Percentiles rank a stretch among this genome's conserved stretches.
Conservation (phyloP, 2,329 filamentous ascomycete species). For the Trichoderma afroharzianum region DNA sequence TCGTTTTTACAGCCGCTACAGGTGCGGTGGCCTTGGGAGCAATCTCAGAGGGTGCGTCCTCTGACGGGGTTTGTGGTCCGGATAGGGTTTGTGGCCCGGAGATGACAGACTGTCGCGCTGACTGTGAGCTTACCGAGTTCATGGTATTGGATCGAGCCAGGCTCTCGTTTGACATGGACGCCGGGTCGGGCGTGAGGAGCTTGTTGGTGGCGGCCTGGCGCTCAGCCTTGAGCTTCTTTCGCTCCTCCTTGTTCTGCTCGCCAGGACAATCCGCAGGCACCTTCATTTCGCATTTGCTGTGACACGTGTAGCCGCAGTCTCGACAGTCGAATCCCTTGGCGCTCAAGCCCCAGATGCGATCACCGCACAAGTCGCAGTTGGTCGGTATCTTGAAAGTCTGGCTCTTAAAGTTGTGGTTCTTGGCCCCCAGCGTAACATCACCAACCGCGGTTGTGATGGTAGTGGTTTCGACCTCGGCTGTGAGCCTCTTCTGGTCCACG, state of each 20-base stretch:
- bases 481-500: conserved; percentile 76
- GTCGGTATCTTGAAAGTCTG: conserved; percentile 99
- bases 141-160: conserved; percentile 82
- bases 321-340: conserved; percentile 95
- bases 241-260: conserved; percentile 89
- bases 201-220: conserved; percentile 75
- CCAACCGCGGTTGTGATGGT: conserved; percentile 90
- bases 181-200: conserved; percentile 46
- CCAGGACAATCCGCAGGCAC: conserved; percentile 94
- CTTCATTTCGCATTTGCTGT: conserved; percentile 99
- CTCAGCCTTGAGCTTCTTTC: conserved; percentile 86
- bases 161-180: conserved; percentile 51
- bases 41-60: conserved; percentile 33
- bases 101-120: conserved; percentile 63
- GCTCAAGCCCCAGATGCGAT: conserved; percentile 94
- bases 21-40: conserved; percentile 27
- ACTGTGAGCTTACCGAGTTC: conserved; percentile 85
- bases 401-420: conserved; percentile 97
- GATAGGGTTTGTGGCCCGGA: conserved; percentile 49
- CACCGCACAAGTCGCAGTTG: conserved; percentile 94
- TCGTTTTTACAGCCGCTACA: conserved; percentile 23
- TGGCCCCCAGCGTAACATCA: conserved; percentile 86
- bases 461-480: conserved; percentile 86
- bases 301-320: conserved; percentile 96
- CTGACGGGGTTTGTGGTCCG: conserved; percentile 47